These are phyloP conservation scores for Penicillium goetzii DNA, from an alignment of 495 filamentous ascomycete genomes.

Conservation along the genomic window DNA sequence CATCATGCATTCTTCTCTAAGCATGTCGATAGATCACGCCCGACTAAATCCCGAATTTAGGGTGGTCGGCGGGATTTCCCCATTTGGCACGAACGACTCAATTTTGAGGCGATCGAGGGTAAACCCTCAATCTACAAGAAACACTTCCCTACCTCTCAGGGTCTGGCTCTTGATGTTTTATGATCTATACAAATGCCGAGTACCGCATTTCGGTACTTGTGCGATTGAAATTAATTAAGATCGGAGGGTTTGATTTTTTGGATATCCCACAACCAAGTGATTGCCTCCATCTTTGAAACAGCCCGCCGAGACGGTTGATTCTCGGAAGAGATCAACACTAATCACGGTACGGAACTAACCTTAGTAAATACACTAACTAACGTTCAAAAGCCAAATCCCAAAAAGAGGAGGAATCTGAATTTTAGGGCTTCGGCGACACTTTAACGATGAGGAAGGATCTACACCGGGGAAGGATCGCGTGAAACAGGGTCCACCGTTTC, in stretches of 20 bases:
- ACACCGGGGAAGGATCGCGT: slow-evolving; percentile 9
- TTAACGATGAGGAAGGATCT: not conserved
- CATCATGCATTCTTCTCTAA: not conserved
- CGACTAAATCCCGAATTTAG: not conserved
- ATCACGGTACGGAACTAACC: not conserved
- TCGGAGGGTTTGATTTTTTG: not conserved
- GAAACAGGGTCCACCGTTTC: slow-evolving; percentile 27
- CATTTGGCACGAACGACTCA: slow-evolving; percentile 4
- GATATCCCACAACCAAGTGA: not conserved
- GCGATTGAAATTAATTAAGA: not conserved
- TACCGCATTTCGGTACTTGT: slow-evolving; percentile 1
- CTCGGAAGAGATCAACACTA: not conserved
- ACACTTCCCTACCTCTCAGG: not conserved
- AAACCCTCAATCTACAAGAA: slow-evolving; percentile 5
- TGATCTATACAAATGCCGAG: slow-evolving; percentile 8
- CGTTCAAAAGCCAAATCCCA: not conserved
- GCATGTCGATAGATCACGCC: slow-evolving; percentile 6
- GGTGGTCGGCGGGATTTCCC: slow-evolving; percentile 5
- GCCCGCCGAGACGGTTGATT: not conserved
- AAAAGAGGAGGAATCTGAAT: not conserved
- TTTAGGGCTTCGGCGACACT: slow-evolving; percentile 6
- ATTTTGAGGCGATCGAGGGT: not conserved
- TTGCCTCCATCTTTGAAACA: not conserved
- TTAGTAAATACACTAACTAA: not conserved
- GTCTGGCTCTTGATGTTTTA: not conserved